These are phyloP conservation scores for Hypocrella siamensis DNA, from an alignment of 2,329 filamentous ascomycete species.

Conservation along the genomic window DNA sequence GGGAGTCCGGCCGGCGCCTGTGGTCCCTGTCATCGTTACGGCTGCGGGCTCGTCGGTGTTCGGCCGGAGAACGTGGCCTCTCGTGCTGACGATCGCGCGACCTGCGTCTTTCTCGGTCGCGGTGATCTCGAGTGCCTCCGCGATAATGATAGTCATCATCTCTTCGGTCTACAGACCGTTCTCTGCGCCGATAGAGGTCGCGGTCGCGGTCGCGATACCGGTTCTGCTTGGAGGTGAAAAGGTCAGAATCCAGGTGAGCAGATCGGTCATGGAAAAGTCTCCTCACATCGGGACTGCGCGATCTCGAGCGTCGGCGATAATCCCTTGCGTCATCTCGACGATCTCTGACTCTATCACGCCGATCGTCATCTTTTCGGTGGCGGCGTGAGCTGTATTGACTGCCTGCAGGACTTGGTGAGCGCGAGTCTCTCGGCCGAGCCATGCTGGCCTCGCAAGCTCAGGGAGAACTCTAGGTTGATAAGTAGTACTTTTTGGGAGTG, in stretches of 20 bases:
- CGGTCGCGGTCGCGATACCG: conserved; percentile 39
- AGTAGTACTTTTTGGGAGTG: conserved; percentile 23
- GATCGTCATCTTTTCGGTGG: conserved; percentile 45
- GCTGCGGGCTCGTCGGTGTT: conserved; percentile 43
- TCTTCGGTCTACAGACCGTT: conserved; percentile 47
- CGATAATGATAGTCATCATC: conserved; percentile 52
- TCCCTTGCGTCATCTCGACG: conserved; percentile 34
- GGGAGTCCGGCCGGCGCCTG: conserved; percentile 60
- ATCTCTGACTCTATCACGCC: conserved; percentile 36
- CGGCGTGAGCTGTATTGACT: conserved; percentile 62
- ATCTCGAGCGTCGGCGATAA: conserved; percentile 40
- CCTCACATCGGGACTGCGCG: conserved; percentile 49
- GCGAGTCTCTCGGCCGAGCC: conserved; percentile 51
- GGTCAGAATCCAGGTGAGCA: conserved; percentile 22
- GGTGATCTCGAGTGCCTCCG: conserved; percentile 39
- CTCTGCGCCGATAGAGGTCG: conserved; percentile 28
- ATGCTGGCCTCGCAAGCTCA: conserved; percentile 30
- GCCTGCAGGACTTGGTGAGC: conserved; percentile 91
- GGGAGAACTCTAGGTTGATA: conserved; percentile 22
- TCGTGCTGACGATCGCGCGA: conserved; percentile 45
- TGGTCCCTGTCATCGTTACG: conserved; percentile 49
- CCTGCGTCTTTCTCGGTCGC: conserved; percentile 43
- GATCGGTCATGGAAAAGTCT: conserved; percentile 7
- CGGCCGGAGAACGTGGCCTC: conserved; percentile 39
- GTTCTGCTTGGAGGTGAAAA: conserved; percentile 25